Conservation (phyloP, 345 rosid genomes). For the Aquilaria yunnanensis region DNA sequence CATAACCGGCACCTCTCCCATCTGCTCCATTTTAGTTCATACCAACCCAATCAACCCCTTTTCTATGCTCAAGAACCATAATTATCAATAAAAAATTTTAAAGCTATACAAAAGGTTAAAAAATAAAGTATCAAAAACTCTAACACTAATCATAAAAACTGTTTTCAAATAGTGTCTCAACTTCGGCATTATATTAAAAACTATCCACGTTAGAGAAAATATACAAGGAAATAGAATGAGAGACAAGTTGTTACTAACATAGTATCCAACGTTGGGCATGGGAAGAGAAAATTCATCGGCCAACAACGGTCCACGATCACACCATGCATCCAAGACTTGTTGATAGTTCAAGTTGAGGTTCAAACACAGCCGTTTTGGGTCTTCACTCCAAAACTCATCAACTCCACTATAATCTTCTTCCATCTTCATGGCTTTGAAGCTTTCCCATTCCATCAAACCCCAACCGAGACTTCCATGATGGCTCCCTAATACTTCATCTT, state of each 20-base stretch:
- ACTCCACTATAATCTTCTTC: slow-evolving; percentile 20
- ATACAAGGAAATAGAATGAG: slow-evolving; percentile 11
- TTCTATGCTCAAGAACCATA: background rate
- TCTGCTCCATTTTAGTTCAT: slow-evolving; percentile 18
- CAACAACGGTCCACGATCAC: slow-evolving; percentile 41
- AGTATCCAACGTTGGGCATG: slow-evolving; percentile 22
- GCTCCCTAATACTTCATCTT: slow-evolving; percentile 9
- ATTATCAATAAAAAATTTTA: background rate
- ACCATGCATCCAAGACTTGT: slow-evolving; percentile 69
- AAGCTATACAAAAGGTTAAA: background rate
- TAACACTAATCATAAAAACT: background rate
- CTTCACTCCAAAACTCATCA: slow-evolving; percentile 25
- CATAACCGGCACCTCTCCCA: slow-evolving; percentile 67
- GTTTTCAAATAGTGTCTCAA: background rate
- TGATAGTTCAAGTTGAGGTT: slow-evolving; percentile 71
- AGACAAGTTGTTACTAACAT: slow-evolving; percentile 33
- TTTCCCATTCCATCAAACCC: slow-evolving; percentile 39
- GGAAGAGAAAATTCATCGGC: slow-evolving; percentile 29
- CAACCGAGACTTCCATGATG: slow-evolving; percentile 16
- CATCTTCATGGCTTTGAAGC: slow-evolving; percentile 18
- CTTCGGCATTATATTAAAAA: background rate
- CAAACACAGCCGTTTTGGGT: slow-evolving; percentile 31
- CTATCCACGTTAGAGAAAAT: background rate
- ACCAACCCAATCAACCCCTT: slow-evolving; percentile 2
- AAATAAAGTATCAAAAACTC: background rate